phyloP scores from a whole-genome alignment of 805 yeast species.

The Metschnikowia reukaufii region DNA sequence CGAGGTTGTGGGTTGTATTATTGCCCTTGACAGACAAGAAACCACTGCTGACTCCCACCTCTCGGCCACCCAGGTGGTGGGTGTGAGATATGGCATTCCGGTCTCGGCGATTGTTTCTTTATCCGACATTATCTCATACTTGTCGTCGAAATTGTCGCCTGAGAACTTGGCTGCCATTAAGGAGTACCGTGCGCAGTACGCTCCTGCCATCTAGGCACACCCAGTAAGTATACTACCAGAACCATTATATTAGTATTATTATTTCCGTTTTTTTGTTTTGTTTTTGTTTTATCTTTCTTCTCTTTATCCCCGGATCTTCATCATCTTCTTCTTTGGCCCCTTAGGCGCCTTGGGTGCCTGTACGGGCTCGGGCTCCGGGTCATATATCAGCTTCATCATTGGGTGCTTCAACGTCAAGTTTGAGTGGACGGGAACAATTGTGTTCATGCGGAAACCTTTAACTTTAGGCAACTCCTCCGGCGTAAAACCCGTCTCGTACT shows the following conservation, averaged over 20 bases:
- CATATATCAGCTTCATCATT: slow-evolving; percentile 68
- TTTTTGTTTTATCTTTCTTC: not conserved
- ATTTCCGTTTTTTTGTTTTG: not conserved
- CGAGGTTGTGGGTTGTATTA: slow-evolving; percentile 74
- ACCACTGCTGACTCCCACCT: slow-evolving; percentile 63
- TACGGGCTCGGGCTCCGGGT: slow-evolving; percentile 41
- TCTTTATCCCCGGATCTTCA: slow-evolving; percentile 42
- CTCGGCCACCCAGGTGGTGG: slow-evolving; percentile 82
- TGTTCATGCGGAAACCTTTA: slow-evolving; percentile 83
- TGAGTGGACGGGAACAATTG: slow-evolving; percentile 85
- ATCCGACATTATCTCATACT: slow-evolving; percentile 66
- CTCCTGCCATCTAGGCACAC: slow-evolving; percentile 30
- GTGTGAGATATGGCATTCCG: slow-evolving; percentile 72
- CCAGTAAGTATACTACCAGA: not conserved
- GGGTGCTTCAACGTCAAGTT: slow-evolving; percentile 82
- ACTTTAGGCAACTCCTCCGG: slow-evolving; percentile 70
- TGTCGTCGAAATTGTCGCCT: slow-evolving; percentile 54
- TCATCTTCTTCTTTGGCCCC: slow-evolving; percentile 55
- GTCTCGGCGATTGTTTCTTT: slow-evolving; percentile 79
- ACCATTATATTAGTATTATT: no score
- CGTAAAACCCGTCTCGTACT: slow-evolving; percentile 47
- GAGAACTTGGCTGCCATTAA: slow-evolving; percentile 59
- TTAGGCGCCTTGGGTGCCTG: slow-evolving; percentile 38
- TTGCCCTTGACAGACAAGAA: slow-evolving; percentile 96
- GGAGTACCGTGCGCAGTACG: slow-evolving; percentile 54